Conservation (phyloP, 768 basidiomycete genomes). For the Heimioporus sp. region DNA sequence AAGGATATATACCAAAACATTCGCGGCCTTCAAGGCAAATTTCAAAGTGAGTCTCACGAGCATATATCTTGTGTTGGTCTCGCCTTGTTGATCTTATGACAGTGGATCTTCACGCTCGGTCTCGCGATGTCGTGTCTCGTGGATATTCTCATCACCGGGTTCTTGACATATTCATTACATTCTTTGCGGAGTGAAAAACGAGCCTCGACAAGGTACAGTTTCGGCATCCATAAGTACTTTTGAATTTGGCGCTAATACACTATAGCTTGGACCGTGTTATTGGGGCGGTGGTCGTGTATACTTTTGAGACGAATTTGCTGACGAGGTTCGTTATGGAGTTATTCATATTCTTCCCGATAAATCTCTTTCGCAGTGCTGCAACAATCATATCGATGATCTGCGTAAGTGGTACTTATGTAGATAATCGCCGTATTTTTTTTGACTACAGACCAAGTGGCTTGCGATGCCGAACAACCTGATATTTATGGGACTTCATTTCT, state of each 20-base stretch:
- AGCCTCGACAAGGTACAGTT: constrained; percentile 35
- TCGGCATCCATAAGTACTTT: neutral
- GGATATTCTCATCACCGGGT: constrained; percentile 48
- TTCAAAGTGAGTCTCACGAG: constrained; percentile 15
- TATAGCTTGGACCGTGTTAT: constrained; percentile 47
- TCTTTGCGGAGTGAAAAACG: constrained; percentile 39
- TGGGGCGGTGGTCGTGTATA: constrained; percentile 47
- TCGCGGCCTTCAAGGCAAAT: constrained; percentile 20
- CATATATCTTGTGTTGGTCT: neutral
- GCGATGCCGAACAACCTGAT: constrained; percentile 45
- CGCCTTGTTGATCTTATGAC: neutral
- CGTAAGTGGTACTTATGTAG: constrained; percentile 27
- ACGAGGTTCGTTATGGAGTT: constrained; percentile 36
- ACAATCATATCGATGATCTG: constrained; percentile 42
- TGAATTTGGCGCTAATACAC: neutral
- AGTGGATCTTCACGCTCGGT: constrained; percentile 54
- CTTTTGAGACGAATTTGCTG: constrained; percentile 51
- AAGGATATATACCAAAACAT: constrained; percentile 28
- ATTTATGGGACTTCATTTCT: constrained; percentile 53
- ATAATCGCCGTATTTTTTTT: neutral
- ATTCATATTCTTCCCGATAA: neutral
- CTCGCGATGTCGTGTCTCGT: constrained; percentile 47
- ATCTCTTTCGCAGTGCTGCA: constrained; percentile 30
- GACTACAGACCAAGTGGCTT: constrained; percentile 38
- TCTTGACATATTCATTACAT: constrained; percentile 43